A percentile compares a stretch with the other conserved stretches of the same genome.
Conservation (phyloP, 2,329 filamentous ascomycete species). For the Acephala macrosclerotiorum region DNA sequence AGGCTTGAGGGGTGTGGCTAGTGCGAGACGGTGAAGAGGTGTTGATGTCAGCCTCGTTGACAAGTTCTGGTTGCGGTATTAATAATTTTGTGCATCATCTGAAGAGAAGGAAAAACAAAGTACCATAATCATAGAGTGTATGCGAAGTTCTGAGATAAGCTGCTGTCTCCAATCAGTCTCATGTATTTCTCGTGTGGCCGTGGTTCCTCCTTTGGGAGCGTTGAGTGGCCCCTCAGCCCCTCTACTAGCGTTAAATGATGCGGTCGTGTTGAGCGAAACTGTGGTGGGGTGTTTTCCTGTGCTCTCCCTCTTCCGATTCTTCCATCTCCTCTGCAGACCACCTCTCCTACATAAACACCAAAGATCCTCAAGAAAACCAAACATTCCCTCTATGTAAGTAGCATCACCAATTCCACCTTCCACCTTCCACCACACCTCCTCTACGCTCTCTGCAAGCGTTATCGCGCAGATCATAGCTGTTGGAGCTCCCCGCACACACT, state of each 20-base stretch:
- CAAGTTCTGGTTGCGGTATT: conserved; percentile 20
- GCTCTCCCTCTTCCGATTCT: conserved; percentile 25
- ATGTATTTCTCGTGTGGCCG: neutral
- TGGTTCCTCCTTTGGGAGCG: neutral
- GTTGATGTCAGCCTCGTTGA: conserved; percentile 4
- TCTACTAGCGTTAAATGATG: conserved; percentile 18
- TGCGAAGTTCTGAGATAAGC: conserved; percentile 17
- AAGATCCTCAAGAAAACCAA: conserved; percentile 15
- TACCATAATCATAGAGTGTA: neutral
- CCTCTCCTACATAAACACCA: conserved; percentile 27
- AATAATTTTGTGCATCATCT: conserved; percentile 31
- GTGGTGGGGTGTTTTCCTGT: conserved; percentile 14
- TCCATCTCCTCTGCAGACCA: conserved; percentile 15
- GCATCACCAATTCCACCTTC: conserved; percentile 10
- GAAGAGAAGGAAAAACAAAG: conserved; percentile 24
- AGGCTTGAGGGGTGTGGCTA: neutral
- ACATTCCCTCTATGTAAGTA: conserved; percentile 32
- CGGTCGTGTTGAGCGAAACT: conserved; percentile 24
- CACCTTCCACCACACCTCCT: conserved; percentile 10
- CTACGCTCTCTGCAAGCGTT: conserved; percentile 16
- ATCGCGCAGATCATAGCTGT: conserved; percentile 14
- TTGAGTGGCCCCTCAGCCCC: conserved; percentile 13
- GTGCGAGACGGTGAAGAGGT: neutral
- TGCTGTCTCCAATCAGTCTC: conserved; percentile 13
- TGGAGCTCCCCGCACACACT: conserved; percentile 16